Evolutionary conservation across 129 eudicot genomes (phyloP).

Genomic region (Saposhnikovia divaricata): DNA sequence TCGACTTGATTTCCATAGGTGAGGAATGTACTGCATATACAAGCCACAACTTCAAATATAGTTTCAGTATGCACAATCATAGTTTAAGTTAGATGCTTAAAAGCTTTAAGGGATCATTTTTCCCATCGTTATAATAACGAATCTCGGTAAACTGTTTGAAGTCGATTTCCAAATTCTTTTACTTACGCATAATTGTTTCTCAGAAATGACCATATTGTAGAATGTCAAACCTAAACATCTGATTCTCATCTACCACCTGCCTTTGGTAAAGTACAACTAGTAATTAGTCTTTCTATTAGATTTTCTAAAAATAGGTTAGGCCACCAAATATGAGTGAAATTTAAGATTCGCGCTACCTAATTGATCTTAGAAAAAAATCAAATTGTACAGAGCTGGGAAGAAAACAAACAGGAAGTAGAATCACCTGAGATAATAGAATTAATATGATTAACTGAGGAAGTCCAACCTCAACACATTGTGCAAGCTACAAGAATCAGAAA

Average conservation of each 20-base stretch:
- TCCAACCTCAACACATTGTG: conserved; percentile 74
- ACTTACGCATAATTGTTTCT: too few relatives aligned
- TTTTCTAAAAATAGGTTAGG: background rate
- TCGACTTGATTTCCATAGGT: conserved; percentile 38
- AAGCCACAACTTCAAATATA: background rate
- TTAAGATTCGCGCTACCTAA: background rate
- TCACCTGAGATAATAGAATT: conserved; percentile 57
- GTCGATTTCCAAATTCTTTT: background rate
- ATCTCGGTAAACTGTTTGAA: background rate
- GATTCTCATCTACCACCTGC: background rate
- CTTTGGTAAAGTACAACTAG: background rate
- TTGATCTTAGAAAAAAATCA: conserved; percentile 1
- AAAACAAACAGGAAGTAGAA: conserved; percentile 4
- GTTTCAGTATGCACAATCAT: background rate
- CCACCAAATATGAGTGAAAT: background rate
- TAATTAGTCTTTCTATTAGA: background rate
- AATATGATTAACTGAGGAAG: conserved; percentile 72
- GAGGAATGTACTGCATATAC: conserved; percentile 55
- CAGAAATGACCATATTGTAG: background rate
- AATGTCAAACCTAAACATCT: background rate
- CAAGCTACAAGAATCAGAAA: conserved; percentile 51
- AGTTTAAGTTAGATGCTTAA: background rate
- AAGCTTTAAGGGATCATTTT: background rate
- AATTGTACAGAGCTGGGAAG: background rate
- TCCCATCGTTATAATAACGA: background rate